Conservation (phyloP, 1,284 basidiomycete genomes). For the Ganoderma meredithae region DNA sequence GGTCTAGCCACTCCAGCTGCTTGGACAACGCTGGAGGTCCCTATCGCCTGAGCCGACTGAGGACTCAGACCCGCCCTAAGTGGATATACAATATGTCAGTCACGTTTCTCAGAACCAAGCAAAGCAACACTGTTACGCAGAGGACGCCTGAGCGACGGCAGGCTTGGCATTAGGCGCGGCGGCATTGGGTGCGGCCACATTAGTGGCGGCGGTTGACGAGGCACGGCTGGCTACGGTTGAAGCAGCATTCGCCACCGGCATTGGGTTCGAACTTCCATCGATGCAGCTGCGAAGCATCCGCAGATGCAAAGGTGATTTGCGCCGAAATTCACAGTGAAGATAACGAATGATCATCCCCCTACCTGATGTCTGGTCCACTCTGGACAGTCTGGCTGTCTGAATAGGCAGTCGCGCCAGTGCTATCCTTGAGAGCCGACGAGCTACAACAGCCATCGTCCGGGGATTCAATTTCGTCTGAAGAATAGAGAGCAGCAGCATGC, state of each 20-base stretch:
- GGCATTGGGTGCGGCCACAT: too few species aligned
- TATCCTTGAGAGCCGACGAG: slow-evolving; percentile 63
- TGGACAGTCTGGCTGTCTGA: slow-evolving; percentile 61
- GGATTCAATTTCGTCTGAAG: slow-evolving; percentile 10
- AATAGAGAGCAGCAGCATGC: neutral
- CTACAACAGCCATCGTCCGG: slow-evolving; percentile 42
- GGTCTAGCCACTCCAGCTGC: neutral
- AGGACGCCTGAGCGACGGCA: neutral
- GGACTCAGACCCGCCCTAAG: neutral
- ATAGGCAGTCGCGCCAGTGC: slow-evolving; percentile 62
- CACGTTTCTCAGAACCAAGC: neutral
- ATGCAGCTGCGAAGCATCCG: slow-evolving; percentile 38
- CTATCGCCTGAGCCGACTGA: neutral
- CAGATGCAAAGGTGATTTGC: neutral
- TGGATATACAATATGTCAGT: too few species aligned
- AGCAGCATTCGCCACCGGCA: slow-evolving; percentile 13
- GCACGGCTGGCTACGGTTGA: slow-evolving; percentile 7
- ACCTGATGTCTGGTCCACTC: slow-evolving; percentile 51
- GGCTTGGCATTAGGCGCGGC: neutral
- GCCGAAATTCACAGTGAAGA: neutral
- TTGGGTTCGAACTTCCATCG: slow-evolving; percentile 18
- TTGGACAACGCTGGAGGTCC: neutral
- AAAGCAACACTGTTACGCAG: neutral
- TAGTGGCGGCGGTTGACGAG: neutral
- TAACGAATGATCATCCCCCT: neutral